Base-by-base conservation (phyloP, 331 rosid species). In the Prunus yedoensis region DNA sequence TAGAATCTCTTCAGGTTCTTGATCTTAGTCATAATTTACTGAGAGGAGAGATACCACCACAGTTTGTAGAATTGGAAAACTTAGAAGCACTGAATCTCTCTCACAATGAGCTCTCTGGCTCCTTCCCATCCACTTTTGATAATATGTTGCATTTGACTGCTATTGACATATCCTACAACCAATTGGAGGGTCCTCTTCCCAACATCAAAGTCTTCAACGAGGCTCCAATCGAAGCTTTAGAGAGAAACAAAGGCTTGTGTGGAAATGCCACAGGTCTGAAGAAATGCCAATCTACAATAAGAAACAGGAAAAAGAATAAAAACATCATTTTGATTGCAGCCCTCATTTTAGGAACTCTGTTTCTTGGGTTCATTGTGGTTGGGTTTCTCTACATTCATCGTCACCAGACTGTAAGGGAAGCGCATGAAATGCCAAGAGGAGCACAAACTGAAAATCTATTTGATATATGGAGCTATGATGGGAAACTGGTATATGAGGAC, bases 31-130 rank as follows among this genome's bases (percentile, higher is more conserved):
- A 77, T 13, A 77, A 68, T 45, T 20, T 21, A 17, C 80, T 68
- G 16, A 49, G 3, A 12, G 18, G 50, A 3, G 69, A 46, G 14
- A 68, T 77, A 12, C 75, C 80, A 27, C 43, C 80, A 58, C 62
- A 68, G 12, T 52, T 77, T 46, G 80, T 75, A 5, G 49, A n/a
- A 20, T 58, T 77, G 68, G 32, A 18, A 35, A 77, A 32, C 41
- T 58, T 77, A 28, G 80, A 77, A 77, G 12, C 14, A 15, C 49
- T 77, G 35, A 77, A 77, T 68, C 61, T 77, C 38, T 77, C 80
- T n/a, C 74, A 77, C 59, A 77, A 77, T 17, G 38, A 59, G 62
- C 60, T 77, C 76, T 61, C 70, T 35, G 81, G 81, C 50, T 77
- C 71, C 0, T 60, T 77, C 62, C 81, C 81, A 11, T 47, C 66